These are phyloP conservation scores for Phytophthora ohioensis DNA, from an alignment of 352 stramenopile species.

Conservation along the genomic window DNA sequence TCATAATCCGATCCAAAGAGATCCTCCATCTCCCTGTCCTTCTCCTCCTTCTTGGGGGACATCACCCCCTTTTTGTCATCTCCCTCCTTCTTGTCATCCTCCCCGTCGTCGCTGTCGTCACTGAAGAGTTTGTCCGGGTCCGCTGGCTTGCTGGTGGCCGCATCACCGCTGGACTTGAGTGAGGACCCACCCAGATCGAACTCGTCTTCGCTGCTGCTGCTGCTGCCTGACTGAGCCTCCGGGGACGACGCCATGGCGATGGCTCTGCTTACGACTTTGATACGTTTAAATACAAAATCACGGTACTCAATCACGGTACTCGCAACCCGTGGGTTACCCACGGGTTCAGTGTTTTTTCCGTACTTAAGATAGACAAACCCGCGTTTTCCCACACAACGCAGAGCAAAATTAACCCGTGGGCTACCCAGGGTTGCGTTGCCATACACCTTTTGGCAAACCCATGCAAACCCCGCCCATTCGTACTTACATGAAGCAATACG, in stretches of 20 bases:
- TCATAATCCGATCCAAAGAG: slow-evolving; percentile 91
- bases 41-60: slow-evolving; percentile 52
- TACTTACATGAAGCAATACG: too few relatives aligned
- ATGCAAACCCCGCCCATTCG: too few relatives aligned
- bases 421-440: too few relatives aligned
- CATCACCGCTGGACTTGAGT: slow-evolving; percentile 28
- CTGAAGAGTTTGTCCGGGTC: slow-evolving; percentile 72
- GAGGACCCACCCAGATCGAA: slow-evolving; percentile 65
- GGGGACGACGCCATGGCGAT: slow-evolving; percentile 66
- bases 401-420: too few relatives aligned
- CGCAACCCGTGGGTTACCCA: too few relatives aligned
- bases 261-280: background rate
- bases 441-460: too few relatives aligned
- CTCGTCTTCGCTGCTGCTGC: slow-evolving; percentile 83
- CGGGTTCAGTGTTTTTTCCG: too few relatives aligned
- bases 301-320: too few relatives aligned
- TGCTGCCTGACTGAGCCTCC: slow-evolving; percentile 61
- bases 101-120: slow-evolving; percentile 70
- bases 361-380: too few relatives aligned
- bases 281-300: too few relatives aligned
- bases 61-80: slow-evolving; percentile 31
- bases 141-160: slow-evolving; percentile 16
- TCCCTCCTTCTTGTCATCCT: slow-evolving; percentile 33
- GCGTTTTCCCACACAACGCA: too few relatives aligned
- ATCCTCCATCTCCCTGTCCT: slow-evolving; percentile 90